phyloP scores from a whole-genome alignment of 345 rosid species.

The Excoecaria agallocha region DNA sequence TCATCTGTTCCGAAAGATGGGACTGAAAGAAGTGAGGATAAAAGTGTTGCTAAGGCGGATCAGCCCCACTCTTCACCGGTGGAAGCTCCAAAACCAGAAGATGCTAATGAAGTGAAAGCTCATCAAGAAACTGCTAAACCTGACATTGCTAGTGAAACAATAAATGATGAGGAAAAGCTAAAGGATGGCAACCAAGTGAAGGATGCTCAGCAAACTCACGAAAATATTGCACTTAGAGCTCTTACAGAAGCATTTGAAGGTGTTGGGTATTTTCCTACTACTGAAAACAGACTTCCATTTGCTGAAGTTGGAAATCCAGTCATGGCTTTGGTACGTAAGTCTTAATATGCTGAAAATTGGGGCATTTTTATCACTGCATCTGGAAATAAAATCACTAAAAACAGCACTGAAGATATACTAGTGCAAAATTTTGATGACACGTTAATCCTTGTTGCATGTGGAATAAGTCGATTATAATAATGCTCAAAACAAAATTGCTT shows the following conservation, averaged over 20 bases:
- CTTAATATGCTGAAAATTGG: background rate
- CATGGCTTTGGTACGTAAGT: constrained; percentile 87
- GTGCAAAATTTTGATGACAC: background rate
- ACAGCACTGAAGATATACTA: background rate
- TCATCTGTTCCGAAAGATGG: constrained; percentile 43
- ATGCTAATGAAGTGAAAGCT: constrained; percentile 42
- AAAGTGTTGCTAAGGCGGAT: constrained; percentile 43
- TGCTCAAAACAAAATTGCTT: background rate
- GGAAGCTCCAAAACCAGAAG: constrained; percentile 59
- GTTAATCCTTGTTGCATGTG: background rate
- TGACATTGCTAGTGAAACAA: constrained; percentile 34
- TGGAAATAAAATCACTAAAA: background rate
- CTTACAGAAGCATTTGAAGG: constrained; percentile 87
- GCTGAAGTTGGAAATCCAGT: constrained; percentile 94
- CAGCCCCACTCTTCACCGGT: constrained; percentile 36
- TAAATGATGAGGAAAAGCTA: constrained; percentile 40
- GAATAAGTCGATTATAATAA: background rate
- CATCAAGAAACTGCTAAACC: constrained; percentile 40
- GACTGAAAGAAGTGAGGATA: constrained; percentile 51
- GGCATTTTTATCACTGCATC: constrained; percentile 1
- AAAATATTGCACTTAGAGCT: constrained; percentile 65
- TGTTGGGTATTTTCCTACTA: constrained; percentile 58
- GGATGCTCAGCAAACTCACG: constrained; percentile 35
- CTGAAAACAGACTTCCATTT: constrained; percentile 71
- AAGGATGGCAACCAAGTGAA: constrained; percentile 42